These are phyloP conservation scores for Lanzia echinophila DNA, from an alignment of 2,329 filamentous ascomycete genomes.

Conservation along the genomic window DNA sequence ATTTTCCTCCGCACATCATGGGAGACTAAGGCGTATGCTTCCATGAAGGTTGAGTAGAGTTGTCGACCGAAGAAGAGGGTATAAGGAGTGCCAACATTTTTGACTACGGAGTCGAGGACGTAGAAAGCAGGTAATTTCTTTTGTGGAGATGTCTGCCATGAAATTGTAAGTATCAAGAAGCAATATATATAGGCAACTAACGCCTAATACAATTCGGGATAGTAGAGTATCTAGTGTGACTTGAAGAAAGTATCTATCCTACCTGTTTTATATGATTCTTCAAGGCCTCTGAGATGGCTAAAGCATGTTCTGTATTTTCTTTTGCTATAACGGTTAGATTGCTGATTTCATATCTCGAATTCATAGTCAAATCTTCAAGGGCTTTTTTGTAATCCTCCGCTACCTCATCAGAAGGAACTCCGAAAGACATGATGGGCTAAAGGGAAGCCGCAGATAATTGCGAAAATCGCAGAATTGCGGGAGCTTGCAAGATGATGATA, in stretches of 20 bases:
- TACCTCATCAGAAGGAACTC: conserved; percentile 65
- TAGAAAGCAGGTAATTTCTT: conserved; percentile 95
- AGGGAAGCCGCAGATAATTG: conserved; percentile 18
- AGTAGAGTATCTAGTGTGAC: conserved; percentile 16
- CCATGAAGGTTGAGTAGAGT: conserved; percentile 93
- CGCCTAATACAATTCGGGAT: conserved; percentile 10
- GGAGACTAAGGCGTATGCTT: conserved; percentile 87
- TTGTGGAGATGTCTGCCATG: conserved; percentile 66
- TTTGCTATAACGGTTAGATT: conserved; percentile 96
- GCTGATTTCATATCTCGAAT: conserved; percentile 92
- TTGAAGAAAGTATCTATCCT: conserved; percentile 40
- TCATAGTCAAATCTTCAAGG: conserved; percentile 82
- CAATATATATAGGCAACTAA: conserved; percentile 20
- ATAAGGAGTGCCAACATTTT: conserved; percentile 97
- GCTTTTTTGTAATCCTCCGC: conserved; percentile 93
- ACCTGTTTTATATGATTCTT: conserved; percentile 94
- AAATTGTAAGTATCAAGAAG: conserved; percentile 23
- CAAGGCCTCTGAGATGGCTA: conserved; percentile 83
- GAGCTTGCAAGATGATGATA: conserved; percentile 9
- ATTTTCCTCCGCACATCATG: conserved; percentile 77
- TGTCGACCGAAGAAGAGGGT: conserved; percentile 90
- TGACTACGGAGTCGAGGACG: conserved; percentile 95
- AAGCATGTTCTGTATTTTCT: conserved; percentile 92
- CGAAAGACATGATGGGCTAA: conserved; percentile 54
- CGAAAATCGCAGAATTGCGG: conserved; percentile 18